Conservation (phyloP, 2,329 filamentous ascomycete genomes). For the Colletotrichum sp. region DNA sequence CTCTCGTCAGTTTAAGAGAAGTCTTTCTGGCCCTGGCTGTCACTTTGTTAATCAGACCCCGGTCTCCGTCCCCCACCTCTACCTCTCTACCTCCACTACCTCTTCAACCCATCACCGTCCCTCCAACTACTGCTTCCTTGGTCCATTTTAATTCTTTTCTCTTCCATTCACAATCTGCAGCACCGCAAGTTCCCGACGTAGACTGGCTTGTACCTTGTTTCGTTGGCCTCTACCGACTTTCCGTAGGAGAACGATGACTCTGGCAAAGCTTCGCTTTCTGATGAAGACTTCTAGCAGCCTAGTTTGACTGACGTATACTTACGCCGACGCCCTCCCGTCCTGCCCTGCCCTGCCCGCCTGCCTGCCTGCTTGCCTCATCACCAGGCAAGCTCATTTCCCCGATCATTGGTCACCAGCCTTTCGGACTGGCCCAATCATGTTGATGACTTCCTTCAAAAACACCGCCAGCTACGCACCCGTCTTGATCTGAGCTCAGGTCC, state of each 20-base stretch:
- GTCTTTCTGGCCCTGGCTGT: conserved; percentile 19
- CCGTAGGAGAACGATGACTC: conserved; percentile 41
- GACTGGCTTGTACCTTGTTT: conserved; percentile 37
- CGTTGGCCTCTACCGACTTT: conserved; percentile 30
- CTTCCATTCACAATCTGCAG: conserved; percentile 29
- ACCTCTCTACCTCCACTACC: conserved; percentile 16
- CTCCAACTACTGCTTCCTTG: conserved; percentile 22
- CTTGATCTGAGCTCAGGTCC: conserved; percentile 35
- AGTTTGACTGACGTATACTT: conserved; percentile 43
- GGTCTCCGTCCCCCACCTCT: conserved; percentile 22
- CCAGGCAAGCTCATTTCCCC: conserved; percentile 28
- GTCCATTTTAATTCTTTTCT: conserved; percentile 25
- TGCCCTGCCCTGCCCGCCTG: conserved; percentile 27
- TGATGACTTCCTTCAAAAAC: conserved; percentile 42
- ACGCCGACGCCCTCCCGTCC: conserved; percentile 33
- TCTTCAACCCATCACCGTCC: conserved; percentile 24
- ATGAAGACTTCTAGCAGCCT: conserved; percentile 40
- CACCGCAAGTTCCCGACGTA: conserved; percentile 41
- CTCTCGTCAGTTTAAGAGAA: conserved; percentile 19
- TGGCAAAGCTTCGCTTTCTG: conserved; percentile 40
- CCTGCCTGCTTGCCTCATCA: conserved; percentile 8
- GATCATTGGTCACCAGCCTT: conserved; percentile 46
- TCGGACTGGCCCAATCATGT: conserved; percentile 49
- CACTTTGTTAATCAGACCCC: conserved; percentile 26
- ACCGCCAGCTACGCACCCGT: conserved; percentile 42